Base-by-base conservation (phyloP, 805 yeast species). In the Lachancea sp. region DNA sequence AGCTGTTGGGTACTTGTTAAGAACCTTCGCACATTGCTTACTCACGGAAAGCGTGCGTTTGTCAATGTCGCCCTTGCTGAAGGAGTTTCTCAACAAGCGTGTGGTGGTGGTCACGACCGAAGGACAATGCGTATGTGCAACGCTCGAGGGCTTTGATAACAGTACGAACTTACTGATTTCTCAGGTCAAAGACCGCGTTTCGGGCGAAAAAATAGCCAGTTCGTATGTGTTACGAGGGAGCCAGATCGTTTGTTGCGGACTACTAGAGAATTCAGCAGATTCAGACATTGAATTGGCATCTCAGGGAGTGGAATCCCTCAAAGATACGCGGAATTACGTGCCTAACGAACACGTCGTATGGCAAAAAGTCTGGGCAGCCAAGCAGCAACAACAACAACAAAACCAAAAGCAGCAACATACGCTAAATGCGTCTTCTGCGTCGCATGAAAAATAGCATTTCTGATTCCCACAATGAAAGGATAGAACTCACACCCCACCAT, bases 131-230 rank as follows among this genome's bases (percentile, higher is more conserved):
- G 68, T 75, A 36, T 57, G 69, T 32, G 82, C 79, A 3, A 65
- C 55, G 17, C 55, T 77, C 15, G 74, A 71, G 51, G 88, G 90
- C 6, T 82, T 69, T 54, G 91, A 84, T 59, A 77, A 79, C 50
- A 69, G 77, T 37, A 76, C 85, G 19, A 84, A 84, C 56, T 55
- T 84, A 30, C 67, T 82, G 33, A 62, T 83, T 34, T 64, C 77
- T 2, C 62, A 70, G 34, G 72, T 82, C 15, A 59, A 66, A 17
- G 85, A 81, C 56, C 61, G 82, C 39, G 50, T 51, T 48, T 75
- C 77, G 71, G 49, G 52, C 20, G 56, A 48, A 19, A 38, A 45
- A n/a, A 18, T 43, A 16, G 49, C 50, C 7, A 36, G 42, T 31
- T 52, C 54, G 11, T 58, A 53, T 38, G 25, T 60, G 19, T 46